phyloP scores from a whole-genome alignment of 2,329 filamentous ascomycete genomes.

The Paracoccidioides brasiliensis region DNA sequence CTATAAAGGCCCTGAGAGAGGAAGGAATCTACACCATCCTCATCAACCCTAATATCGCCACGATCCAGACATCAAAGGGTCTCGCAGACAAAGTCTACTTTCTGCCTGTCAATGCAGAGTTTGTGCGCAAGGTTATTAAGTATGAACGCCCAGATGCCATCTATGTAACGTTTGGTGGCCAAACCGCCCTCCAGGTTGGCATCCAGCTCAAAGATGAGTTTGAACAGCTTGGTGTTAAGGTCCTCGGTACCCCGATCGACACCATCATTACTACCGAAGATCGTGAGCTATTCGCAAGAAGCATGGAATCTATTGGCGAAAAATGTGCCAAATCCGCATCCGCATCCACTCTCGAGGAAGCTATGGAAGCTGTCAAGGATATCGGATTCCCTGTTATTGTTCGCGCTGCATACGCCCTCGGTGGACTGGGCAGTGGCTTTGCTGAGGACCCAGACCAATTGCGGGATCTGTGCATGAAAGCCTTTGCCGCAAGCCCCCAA shows the following conservation, averaged over 20 bases:
- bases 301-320: constrained; percentile 96
- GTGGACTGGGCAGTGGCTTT: constrained; percentile 89
- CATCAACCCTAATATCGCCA: constrained; percentile 98
- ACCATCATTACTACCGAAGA: constrained; percentile 99
- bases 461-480: constrained; percentile 80
- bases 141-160: constrained; percentile 93
- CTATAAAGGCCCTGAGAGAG: constrained; percentile 95
- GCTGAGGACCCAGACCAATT: constrained; percentile 77
- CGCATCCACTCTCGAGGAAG: constrained; percentile 77
- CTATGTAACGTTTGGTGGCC: constrained; percentile 94
- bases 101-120: constrained; percentile 89
- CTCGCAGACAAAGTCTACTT: constrained; percentile 98
- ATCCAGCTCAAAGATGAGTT: constrained; percentile 98
- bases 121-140: constrained; percentile 93
- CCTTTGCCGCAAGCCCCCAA: constrained; percentile 87
- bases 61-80: constrained; percentile 95
- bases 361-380: constrained; percentile 70
- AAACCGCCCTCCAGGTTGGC: constrained; percentile 91
- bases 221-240: constrained; percentile 77
- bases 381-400: constrained; percentile 97
- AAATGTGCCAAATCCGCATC: constrained; percentile 97
- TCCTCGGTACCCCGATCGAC: constrained; percentile 90
- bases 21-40: constrained; percentile 96
- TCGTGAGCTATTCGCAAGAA: constrained; percentile 89
- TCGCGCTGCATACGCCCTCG: constrained; percentile 87